Evolutionary conservation across 164 flowering plant genomes (phyloP).

Genomic region (Protea cynaroides): DNA sequence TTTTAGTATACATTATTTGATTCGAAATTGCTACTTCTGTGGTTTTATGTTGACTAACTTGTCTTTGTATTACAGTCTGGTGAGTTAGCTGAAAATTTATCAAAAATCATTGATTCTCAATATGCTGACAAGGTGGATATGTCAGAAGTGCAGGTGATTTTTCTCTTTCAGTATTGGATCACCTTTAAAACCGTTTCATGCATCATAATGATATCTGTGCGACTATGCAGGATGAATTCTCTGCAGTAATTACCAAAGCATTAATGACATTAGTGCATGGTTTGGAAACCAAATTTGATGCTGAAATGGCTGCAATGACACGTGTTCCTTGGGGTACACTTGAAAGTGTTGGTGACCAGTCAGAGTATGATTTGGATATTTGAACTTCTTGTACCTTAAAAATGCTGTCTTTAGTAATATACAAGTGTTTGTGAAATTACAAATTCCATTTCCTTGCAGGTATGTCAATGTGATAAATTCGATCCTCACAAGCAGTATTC

Average conservation of each 20-base stretch:
- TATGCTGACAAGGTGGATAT: slow-evolving; percentile 70
- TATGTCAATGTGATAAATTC: slow-evolving; percentile 82
- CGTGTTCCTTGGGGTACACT: slow-evolving; percentile 97
- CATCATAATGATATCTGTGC: slow-evolving; percentile 1
- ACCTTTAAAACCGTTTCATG: not conserved
- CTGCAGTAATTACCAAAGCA: slow-evolving; percentile 86
- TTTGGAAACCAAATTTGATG: slow-evolving; percentile 90
- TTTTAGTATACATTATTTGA: not conserved
- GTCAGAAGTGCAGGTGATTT: slow-evolving; percentile 89
- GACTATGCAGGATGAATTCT: slow-evolving; percentile 84
- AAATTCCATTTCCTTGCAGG: slow-evolving; percentile 36
- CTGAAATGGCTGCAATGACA: slow-evolving; percentile 98
- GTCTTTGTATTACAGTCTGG: slow-evolving; percentile 47
- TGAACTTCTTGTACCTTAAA: not conserved
- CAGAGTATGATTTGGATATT: slow-evolving; percentile 54
- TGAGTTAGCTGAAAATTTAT: slow-evolving; percentile 88
- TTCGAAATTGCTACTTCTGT: not conserved
- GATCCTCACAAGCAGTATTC: slow-evolving; percentile 83
- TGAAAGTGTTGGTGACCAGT: slow-evolving; percentile 99
- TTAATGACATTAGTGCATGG: slow-evolving; percentile 86
- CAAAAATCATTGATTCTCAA: slow-evolving; percentile 80
- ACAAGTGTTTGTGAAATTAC: not conserved
- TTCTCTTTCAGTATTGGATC: not conserved
- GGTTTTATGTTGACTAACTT: not conserved
- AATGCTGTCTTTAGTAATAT: not conserved